Base-by-base conservation (phyloP, 306 rosid species). In the Erythrophleum fordii region DNA sequence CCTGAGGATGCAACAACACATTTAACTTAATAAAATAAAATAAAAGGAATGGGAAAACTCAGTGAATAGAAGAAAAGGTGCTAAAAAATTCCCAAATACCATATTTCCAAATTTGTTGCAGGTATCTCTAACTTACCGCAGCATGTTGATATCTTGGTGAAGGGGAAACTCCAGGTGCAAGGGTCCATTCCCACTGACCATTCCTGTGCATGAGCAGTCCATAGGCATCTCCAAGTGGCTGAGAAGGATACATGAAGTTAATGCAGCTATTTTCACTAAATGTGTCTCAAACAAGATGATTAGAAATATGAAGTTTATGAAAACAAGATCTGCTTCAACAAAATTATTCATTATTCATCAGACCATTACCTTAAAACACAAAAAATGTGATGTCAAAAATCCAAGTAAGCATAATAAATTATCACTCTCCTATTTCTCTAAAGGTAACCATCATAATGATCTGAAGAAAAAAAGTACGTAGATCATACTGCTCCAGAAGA, bases 181-280 rank as follows among this genome's bases (percentile, higher is more conserved):
- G 97, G 75, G 98, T 96, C 99, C 99, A 96, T 77, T 96, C 99
- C 99, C 99, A 96, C 86, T 88, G 95, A 67, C 98, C 97, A 86
- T 91, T 96, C 82, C 98, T 89, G 88, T 96, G 99, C 98, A 93
- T 90, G 65, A 96, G 93, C 80, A 96, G 79, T 85, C 99, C 99
- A 82, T 96, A 96, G 77, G 99, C 99, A 75, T 96, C 99, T 73
- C 92, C 92, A 23, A 92, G 86, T 4, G 99, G 93, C 99, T 96
- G 92, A 53, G 45, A 66, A 88, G 45, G 51, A 79, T 18, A 79
- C 58, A 75, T 22, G 65, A n/a, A 37, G 80, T 69, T 75, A 46
- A 70, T 28, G 59, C 29, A 11, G 52, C 6, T n/a, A 52, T 52
- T 79, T 77, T 72, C 25, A 69, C 48, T 61, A 52, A 31, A 45